These are phyloP conservation scores for Stramenopiles sp. DNA, from an alignment of 352 stramenopile genomes.

Conservation along the genomic window DNA sequence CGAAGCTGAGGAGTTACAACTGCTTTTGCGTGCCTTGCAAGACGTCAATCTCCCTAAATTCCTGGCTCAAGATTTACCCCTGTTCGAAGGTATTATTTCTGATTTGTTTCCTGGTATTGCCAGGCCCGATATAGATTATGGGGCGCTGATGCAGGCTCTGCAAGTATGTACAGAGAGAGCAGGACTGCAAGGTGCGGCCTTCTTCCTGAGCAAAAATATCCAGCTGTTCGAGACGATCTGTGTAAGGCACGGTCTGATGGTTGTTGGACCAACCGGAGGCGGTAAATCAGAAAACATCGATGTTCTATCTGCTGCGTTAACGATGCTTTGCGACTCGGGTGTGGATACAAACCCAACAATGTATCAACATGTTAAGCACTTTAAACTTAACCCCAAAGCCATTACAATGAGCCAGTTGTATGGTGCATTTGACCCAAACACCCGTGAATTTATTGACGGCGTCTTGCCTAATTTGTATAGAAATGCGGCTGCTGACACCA, in stretches of 20 bases:
- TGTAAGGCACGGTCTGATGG: constrained; percentile 78
- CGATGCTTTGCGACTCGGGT: no score
- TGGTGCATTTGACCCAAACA: constrained; percentile 78
- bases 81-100: constrained; percentile 79
- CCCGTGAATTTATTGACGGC: constrained; percentile 78
- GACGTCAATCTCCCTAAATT: constrained; percentile 89
- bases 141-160: constrained; percentile 39
- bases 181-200: constrained; percentile 52
- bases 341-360: no score
- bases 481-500: no score
- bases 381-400: constrained; percentile 76
- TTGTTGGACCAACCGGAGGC: constrained; percentile 71
- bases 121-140: constrained; percentile 65
- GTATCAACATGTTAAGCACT: constrained; percentile 59
- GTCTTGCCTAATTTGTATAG: constrained; percentile 69
- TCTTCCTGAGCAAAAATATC: constrained; percentile 69
- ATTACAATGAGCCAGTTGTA: constrained; percentile 89
- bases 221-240: constrained; percentile 83
- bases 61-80: constrained; percentile 70
- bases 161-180: constrained; percentile 59
- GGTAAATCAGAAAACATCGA: constrained; percentile 66
- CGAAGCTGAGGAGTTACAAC: constrained; percentile 70
- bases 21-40: constrained; percentile 68
- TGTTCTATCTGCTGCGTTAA: constrained; percentile 54
- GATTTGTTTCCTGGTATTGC: constrained; percentile 75